Conservation (phyloP, 768 basidiomycete genomes). For the Gautieria morchelliformis region DNA sequence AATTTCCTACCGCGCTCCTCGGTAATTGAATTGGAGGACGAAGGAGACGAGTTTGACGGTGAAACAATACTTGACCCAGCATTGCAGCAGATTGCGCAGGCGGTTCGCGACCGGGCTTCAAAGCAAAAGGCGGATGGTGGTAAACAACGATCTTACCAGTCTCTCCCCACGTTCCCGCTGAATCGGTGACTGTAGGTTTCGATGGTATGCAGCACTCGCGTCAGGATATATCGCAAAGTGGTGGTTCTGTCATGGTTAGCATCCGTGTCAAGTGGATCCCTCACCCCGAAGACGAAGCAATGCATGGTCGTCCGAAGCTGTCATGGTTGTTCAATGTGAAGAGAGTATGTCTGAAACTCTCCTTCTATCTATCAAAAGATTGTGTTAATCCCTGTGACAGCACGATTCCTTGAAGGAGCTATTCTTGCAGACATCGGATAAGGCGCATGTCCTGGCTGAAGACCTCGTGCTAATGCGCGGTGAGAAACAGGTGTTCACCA, state of each 20-base stretch:
- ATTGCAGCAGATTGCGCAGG: neutral
- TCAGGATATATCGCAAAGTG: conserved; percentile 6
- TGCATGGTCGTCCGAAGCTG: conserved; percentile 19
- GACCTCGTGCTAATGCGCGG: conserved; percentile 54
- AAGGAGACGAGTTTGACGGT: conserved; percentile 32
- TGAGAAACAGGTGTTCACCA: conserved; percentile 56
- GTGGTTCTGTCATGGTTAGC: conserved; percentile 31
- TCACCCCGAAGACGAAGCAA: conserved; percentile 45
- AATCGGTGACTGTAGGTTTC: conserved; percentile 14
- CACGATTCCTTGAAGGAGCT: conserved; percentile 53
- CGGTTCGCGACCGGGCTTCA: neutral
- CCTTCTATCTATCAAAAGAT: neutral
- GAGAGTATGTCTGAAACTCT: neutral
- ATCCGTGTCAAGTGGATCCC: conserved; percentile 55
- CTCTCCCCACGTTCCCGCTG: conserved; percentile 15
- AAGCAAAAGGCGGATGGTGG: neutral
- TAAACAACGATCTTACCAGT: conserved; percentile 17
- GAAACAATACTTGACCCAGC: neutral
- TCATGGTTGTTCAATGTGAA: conserved; percentile 33
- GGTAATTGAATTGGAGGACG: conserved; percentile 32
- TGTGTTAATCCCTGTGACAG: conserved; percentile 25
- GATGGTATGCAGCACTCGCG: conserved; percentile 10
- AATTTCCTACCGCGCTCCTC: conserved; percentile 37
- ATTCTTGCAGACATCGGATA: conserved; percentile 58
- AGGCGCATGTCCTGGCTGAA: conserved; percentile 38